phyloP scores from a whole-genome alignment of 805 yeast species.

The Scheffersomyces ergatensis region DNA sequence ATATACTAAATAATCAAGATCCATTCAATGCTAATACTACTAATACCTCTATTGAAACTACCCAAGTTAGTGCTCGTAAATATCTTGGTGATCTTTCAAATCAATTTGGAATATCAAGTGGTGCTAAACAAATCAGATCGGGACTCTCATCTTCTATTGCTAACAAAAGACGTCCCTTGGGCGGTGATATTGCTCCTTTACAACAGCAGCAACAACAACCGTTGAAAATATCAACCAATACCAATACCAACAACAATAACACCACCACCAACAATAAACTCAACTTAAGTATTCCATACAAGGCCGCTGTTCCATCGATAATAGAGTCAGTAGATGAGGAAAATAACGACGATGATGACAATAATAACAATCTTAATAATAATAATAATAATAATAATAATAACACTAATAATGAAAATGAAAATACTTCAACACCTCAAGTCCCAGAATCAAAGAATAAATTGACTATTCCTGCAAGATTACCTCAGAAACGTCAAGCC shows the following conservation, averaged over 20 bases:
- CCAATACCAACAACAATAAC: constrained; percentile 3
- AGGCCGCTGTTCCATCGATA: not conserved
- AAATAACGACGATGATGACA: not conserved
- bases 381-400: constrained; percentile 2
- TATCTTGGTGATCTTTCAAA: constrained; percentile 39
- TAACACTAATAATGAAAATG: not conserved
- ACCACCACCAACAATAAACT: too few relatives aligned
- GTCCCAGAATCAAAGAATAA: not conserved
- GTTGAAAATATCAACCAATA: constrained; percentile 3
- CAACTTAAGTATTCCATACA: not conserved
- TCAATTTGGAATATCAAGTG: constrained; percentile 23
- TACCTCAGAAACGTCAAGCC: constrained; percentile 53
- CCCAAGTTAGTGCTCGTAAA: constrained; percentile 13
- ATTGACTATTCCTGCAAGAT: constrained; percentile 13
- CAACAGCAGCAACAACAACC: constrained; percentile 11
- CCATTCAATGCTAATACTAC: not conserved
- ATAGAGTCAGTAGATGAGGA: not conserved
- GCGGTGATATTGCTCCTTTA: constrained; percentile 31
- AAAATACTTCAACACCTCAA: constrained; percentile 1
- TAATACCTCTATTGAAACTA: not conserved
- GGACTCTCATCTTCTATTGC: not conserved
- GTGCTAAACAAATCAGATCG: constrained; percentile 1
- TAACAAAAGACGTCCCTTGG: constrained; percentile 29
- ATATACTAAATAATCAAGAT: not conserved
- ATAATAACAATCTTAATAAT: not conserved